Evolutionary conservation across 2,329 filamentous ascomycete genomes (phyloP).

Genomic region (Penicillium sclerotiorum): DNA sequence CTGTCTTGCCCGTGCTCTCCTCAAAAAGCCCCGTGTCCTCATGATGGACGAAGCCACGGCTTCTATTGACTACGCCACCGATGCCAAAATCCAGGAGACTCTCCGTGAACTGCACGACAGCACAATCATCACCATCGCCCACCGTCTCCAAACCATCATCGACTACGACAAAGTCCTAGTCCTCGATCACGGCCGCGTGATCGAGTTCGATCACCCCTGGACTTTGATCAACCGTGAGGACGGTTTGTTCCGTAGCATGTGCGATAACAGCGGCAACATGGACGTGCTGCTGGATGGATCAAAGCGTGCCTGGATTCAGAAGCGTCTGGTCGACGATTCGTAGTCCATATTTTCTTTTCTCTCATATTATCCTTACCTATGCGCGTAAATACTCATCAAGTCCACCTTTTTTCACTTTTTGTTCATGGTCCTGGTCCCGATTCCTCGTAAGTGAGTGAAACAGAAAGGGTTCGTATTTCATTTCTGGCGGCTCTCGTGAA

Average conservation of each 20-base stretch:
- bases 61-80: constrained; percentile 94
- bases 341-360: constrained; percentile 15
- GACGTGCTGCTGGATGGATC: constrained; percentile 60
- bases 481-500: constrained; percentile 1
- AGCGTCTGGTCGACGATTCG: constrained; percentile 49
- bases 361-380: neutral
- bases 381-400: constrained; percentile 14
- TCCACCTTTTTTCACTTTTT: neutral
- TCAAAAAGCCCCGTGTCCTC: constrained; percentile 89
- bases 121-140: constrained; percentile 95
- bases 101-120: constrained; percentile 84
- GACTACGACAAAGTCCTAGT: constrained; percentile 98
- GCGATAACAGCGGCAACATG: constrained; percentile 67
- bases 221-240: constrained; percentile 72
- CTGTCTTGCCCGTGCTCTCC: constrained; percentile 87
- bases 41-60: constrained; percentile 99
- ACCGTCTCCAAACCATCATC: constrained; percentile 92
- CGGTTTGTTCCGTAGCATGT: constrained; percentile 69
- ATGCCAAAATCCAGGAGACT: constrained; percentile 93
- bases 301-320: constrained; percentile 51
- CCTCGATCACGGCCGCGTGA: constrained; percentile 81
- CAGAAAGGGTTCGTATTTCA: constrained; percentile 10
- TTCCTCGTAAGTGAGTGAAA: neutral
- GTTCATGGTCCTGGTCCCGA: neutral
- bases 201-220: constrained; percentile 90